These are phyloP conservation scores for Lepidium didymum DNA, from an alignment of 345 rosid species.

Conservation along the genomic window DNA sequence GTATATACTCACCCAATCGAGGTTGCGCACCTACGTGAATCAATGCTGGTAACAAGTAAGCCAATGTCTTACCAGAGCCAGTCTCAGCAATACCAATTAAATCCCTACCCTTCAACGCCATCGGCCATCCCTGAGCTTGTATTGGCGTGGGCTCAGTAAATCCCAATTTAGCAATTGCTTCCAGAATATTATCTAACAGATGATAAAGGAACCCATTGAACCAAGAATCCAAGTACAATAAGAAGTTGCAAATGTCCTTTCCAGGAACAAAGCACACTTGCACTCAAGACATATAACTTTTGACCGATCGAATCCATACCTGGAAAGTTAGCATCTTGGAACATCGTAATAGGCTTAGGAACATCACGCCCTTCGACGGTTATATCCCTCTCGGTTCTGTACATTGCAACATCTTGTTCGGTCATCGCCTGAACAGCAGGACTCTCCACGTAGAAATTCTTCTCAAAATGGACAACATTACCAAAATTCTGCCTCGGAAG, in stretches of 20 bases:
- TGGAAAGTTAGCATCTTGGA: constrained; percentile 82
- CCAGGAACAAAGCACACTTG: neutral
- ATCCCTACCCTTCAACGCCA: constrained; percentile 96
- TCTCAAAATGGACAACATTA: constrained; percentile 73
- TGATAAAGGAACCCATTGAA: neutral
- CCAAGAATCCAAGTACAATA: neutral
- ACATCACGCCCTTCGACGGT: constrained; percentile 78
- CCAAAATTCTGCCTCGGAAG: constrained; percentile 76
- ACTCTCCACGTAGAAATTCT: constrained; percentile 72
- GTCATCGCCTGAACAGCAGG: constrained; percentile 62
- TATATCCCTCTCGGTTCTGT: constrained; percentile 58
- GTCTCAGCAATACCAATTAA: constrained; percentile 94
- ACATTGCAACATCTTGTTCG: constrained; percentile 51
- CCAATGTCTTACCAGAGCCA: constrained; percentile 96
- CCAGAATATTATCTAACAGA: constrained; percentile 62
- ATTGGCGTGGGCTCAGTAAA: constrained; percentile 93
- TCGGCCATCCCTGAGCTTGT: constrained; percentile 96
- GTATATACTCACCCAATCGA: constrained; percentile 58
- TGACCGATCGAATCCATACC: constrained; percentile 33
- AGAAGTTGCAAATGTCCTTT: neutral
- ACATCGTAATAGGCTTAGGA: constrained; percentile 69
- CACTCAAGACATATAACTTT: neutral
- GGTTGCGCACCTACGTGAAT: constrained; percentile 93
- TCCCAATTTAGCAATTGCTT: constrained; percentile 74
- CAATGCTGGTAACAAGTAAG: constrained; percentile 87